Conservation (phyloP, 352 stramenopile genomes). For the Phytophthora meadii region DNA sequence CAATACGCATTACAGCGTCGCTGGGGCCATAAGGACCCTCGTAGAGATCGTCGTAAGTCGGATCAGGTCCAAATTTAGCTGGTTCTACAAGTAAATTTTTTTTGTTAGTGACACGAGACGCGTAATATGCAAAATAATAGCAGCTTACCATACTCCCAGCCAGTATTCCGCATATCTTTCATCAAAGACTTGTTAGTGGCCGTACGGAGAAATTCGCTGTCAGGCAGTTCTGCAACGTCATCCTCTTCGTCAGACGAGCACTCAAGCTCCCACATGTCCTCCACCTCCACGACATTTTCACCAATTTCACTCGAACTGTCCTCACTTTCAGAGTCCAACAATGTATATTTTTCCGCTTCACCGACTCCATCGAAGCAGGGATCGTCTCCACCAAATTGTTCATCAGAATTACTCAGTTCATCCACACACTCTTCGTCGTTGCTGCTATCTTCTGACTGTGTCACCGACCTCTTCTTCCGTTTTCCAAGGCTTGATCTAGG, state of each 20-base stretch:
- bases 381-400: no score
- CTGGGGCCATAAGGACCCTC: background rate
- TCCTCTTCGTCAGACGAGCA: background rate
- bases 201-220: background rate
- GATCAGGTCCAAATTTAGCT: background rate
- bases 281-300: background rate
- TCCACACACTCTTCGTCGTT: no score
- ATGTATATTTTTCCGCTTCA: no score
- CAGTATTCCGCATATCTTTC: background rate
- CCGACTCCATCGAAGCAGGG: no score
- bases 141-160: background rate
- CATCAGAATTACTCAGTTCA: no score
- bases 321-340: background rate
- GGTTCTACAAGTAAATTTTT: background rate
- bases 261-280: background rate
- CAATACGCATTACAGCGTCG: background rate
- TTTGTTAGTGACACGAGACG: background rate
- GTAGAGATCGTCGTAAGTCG: background rate
- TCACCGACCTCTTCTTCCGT: no score
- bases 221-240: background rate
- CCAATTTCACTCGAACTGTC: background rate
- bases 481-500: no score
- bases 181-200: background rate
- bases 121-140: background rate
- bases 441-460: no score